These are phyloP conservation scores for Starmera pachycereana DNA, from an alignment of 805 yeast genomes.

Conservation along the genomic window DNA sequence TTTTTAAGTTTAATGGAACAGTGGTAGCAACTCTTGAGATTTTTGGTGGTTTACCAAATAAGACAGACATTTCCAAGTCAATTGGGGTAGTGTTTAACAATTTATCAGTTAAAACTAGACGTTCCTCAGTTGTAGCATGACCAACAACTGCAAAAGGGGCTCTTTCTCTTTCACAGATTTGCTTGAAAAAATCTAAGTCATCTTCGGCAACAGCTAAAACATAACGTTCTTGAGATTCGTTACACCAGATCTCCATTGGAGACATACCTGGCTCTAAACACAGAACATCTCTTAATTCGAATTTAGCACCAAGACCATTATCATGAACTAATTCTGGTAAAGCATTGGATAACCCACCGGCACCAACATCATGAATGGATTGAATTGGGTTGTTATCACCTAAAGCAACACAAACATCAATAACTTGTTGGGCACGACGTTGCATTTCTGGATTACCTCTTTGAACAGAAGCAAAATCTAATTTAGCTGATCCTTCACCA, in stretches of 20 bases:
- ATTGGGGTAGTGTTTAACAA: constrained; percentile 77
- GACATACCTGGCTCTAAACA: constrained; percentile 97
- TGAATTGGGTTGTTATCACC: constrained; percentile 76
- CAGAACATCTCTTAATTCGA: constrained; percentile 84
- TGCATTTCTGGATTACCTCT: constrained; percentile 99
- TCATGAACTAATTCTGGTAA: constrained; percentile 96
- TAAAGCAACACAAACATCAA: constrained; percentile 82
- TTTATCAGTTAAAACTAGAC: constrained; percentile 71
- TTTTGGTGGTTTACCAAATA: constrained; percentile 96
- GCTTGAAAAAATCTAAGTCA: constrained; percentile 60
- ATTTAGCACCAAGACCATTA: constrained; percentile 87
- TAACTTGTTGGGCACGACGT: constrained; percentile 97
- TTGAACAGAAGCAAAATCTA: constrained; percentile 98
- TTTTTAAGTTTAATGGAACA: constrained; percentile 40
- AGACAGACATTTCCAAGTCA: constrained; percentile 87
- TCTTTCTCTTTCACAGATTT: constrained; percentile 88
- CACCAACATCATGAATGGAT: constrained; percentile 98
- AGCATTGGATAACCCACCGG: constrained; percentile 97
- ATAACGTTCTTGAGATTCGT: constrained; percentile 97
- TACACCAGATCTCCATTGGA: constrained; percentile 99
- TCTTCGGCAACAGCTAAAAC: constrained; percentile 85
- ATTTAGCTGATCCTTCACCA: constrained; percentile 91
- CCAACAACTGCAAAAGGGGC: constrained; percentile 97
- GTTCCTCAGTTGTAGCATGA: constrained; percentile 78
- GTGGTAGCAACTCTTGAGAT: constrained; percentile 71